Evolutionary conservation across 441 rosid genomes (phyloP), one percentile per base, ranked within the genome.

Genomic region (Gossypium laxum): DNA sequence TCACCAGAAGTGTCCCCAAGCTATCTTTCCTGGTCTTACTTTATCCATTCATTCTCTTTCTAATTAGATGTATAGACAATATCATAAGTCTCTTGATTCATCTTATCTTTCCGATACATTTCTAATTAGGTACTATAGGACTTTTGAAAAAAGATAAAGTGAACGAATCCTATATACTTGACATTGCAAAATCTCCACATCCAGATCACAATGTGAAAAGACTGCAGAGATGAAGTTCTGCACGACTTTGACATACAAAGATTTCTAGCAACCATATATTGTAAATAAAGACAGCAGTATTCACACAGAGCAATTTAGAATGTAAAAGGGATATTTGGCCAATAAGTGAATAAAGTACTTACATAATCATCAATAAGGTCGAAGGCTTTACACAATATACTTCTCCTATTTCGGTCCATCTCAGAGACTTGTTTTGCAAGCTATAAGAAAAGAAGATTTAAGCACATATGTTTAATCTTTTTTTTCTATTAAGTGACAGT

Each of bases 341-440:
- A 34, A 5, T 15, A 70, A 79, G 76, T 48, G 72, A 26, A 11
- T 21, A 10, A 32, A 45, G 77, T 57, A 84, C 96, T 88, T 84
- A 91, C 98, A 51, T 83, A 19, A 69, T 80, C 78, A 83, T 91
- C 98, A 56, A 91, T 82, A 76, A 94, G 86, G 78, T 74, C 82
- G 77, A 94, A 94, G 75, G 97, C 97, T 83, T 88, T 91, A 72
- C 64, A 83, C 83, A 94, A 76, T 73, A 84, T 85, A 69, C 78
- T 82, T 76, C 41, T 82, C 83, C 93, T 94, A 84, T 75, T 82
- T 67, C 30, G 83, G 79, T 94, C 98, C 90, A 81, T 85, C 71
- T 84, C 85, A 74, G 86, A 77, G 77, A 94, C 89, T 91, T 94
- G 98, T 75, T 89, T 94, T 56, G 82, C 92, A 51, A 94, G 96